Base-by-base conservation (phyloP, 306 rosid genomes). In the Casuarina cunninghamiana region DNA sequence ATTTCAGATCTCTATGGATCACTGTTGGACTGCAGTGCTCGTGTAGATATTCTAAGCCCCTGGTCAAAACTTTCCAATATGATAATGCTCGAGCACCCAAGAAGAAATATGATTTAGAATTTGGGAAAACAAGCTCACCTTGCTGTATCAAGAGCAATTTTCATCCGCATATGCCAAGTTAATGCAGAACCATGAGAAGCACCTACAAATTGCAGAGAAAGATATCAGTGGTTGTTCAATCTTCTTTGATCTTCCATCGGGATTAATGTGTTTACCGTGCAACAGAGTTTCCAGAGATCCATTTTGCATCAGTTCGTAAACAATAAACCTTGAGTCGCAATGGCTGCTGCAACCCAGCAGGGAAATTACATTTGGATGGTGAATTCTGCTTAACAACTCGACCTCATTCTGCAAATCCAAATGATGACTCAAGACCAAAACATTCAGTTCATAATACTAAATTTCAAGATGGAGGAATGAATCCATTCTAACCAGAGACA, bases 1-100 rank as follows among this genome's bases (percentile, higher is more conserved):
- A 86, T 86, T 95, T 95, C 90, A 95, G 89, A 84, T 95, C 99
- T 85, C 97, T 90, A 82, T 93, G 97, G 78, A 95, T 95, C 82
- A 95, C 96, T 3, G 87, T 71, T 60, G 97, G 99, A 71, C 81
- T 72, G 86, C 96, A 93, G 78, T 91, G 90, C 86, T 95, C 97
- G 50, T 95, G 99, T 38, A 95, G 87, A 80, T 92, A 90, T 77
- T 95, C 97, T 78, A 95, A 86, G 81, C 91, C 99, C 86, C 99
- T 95, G 90, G 61, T 82, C 85, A 94, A 73, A 42, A 84, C 26
- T 46, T 41, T 48, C 62, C 80, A 81, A 71, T 67, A 66, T 80
- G 87, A 85, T 74, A 83, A 45, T 39, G 57, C 39, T 68, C 4
- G 61, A 38, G 65, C 46, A 77, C 12, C 75, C 17, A 4, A 53